phyloP scores from a whole-genome alignment of 2,329 filamentous ascomycete genomes.

The Hypoxylon sp. region DNA sequence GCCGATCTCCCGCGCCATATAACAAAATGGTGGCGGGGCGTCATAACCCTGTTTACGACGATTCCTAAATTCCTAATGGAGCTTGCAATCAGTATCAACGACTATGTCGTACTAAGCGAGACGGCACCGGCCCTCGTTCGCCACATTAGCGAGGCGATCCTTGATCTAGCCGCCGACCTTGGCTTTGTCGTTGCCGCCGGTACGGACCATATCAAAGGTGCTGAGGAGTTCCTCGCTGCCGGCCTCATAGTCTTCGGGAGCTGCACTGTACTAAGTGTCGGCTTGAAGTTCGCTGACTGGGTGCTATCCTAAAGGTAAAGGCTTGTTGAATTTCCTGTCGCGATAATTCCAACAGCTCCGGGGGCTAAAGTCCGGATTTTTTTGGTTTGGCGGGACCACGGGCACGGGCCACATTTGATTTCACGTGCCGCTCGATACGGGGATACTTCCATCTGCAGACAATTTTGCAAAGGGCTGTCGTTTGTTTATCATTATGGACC shows the following conservation, averaged over 20 bases:
- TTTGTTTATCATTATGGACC: too few relatives aligned
- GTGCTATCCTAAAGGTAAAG: background rate
- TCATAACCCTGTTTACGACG: constrained; percentile 1
- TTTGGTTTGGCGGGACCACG: too few relatives aligned
- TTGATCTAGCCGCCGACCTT: constrained; percentile 1
- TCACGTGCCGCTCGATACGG: background rate
- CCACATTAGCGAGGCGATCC: background rate
- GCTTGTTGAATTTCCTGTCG: background rate
- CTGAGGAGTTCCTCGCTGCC: background rate
- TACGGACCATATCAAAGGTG: background rate
- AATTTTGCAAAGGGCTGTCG: too few relatives aligned
- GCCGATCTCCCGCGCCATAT: background rate
- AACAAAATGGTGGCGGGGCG: background rate
- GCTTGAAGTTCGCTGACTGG: background rate
- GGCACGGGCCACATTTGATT: background rate
- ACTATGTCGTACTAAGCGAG: background rate
- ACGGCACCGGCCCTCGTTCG: background rate
- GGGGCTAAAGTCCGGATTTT: too few relatives aligned
- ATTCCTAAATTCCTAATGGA: background rate
- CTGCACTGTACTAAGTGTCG: background rate
- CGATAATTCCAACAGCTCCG: too few relatives aligned
- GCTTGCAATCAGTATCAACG: background rate
- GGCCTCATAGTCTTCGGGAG: background rate
- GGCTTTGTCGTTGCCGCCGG: constrained; percentile 5
- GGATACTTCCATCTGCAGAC: too few relatives aligned